These are phyloP conservation scores for Rhizomucor miehei DNA, from an alignment of 371 early-diverging fungal species.

Conservation along the genomic window DNA sequence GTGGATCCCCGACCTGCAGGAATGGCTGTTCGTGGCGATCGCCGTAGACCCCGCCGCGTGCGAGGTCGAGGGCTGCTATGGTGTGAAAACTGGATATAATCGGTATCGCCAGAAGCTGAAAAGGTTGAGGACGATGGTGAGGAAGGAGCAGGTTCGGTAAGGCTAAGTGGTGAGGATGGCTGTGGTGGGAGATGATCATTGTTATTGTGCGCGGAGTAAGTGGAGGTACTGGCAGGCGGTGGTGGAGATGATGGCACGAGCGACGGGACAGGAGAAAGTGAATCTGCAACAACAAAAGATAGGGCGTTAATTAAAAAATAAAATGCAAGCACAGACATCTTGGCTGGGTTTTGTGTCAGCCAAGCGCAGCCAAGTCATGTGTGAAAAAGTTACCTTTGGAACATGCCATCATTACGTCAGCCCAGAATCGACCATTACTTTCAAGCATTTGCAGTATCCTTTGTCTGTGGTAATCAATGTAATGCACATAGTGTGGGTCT, in stretches of 20 bases:
- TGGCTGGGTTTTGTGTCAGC: not conserved
- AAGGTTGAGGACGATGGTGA: not conserved
- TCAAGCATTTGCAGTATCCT: constrained; percentile 34
- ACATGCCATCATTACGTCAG: constrained; percentile 24
- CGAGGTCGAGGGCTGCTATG: too few species aligned
- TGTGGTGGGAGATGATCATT: not conserved
- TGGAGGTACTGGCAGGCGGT: not conserved
- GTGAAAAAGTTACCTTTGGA: constrained; percentile 13
- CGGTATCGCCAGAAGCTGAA: not conserved
- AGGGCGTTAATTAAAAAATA: not conserved
- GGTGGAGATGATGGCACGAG: constrained; percentile 13
- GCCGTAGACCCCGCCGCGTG: not conserved
- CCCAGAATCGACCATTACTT: constrained; percentile 34
- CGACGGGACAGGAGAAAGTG: constrained; percentile 17
- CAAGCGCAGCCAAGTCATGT: not conserved
- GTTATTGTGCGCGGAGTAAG: not conserved
- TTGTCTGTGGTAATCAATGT: constrained; percentile 22
- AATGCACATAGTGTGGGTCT: constrained; percentile 25
- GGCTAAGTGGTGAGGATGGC: constrained; percentile 7
- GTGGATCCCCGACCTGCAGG: not conserved
- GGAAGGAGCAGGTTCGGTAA: not conserved
- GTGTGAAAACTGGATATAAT: not conserved
- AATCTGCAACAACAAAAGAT: constrained; percentile 3
- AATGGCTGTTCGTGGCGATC: constrained; percentile 1
- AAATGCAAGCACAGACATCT: not conserved